Percentiles rank a stretch among this genome's conserved stretches.
phyloP scores from a whole-genome alignment of 2,329 filamentous ascomycete genomes.

The Catunica adiposa region DNA sequence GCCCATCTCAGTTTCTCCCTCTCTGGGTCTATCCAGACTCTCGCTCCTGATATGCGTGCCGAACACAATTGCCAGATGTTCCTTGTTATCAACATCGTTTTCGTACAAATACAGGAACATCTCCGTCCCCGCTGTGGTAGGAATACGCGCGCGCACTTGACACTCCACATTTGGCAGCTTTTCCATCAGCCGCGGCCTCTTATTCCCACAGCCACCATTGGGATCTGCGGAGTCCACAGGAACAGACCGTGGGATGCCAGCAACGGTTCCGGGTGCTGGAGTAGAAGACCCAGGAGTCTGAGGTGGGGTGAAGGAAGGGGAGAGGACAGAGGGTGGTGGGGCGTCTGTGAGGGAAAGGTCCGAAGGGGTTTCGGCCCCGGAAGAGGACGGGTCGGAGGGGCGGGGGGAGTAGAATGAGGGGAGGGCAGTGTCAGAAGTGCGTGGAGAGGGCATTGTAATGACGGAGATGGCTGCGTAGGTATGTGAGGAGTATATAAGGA shows the following conservation, averaged over 20 bases:
- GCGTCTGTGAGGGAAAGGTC: not conserved
- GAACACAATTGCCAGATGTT: conserved; percentile 94
- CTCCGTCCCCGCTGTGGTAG: conserved; percentile 76
- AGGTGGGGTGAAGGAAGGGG: conserved; percentile 68
- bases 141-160: conserved; percentile 85
- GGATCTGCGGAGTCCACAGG: conserved; percentile 43
- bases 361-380: not conserved
- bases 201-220: conserved; percentile 42
- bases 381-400: not conserved
- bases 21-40: conserved; percentile 52
- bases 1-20: conserved; percentile 71
- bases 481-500: not conserved
- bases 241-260: conserved; percentile 31
- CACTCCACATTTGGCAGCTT: conserved; percentile 76
- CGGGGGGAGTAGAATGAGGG: conserved; percentile 16
- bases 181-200: conserved; percentile 55
- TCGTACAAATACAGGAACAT: conserved; percentile 95
- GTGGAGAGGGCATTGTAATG: not conserved
- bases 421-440: not conserved
- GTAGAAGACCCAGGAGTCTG: conserved; percentile 44
- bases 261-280: conserved; percentile 19
- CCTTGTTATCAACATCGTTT: conserved; percentile 86
- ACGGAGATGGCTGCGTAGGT: not conserved
- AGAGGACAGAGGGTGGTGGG: conserved; percentile 54
- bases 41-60: conserved; percentile 65